Evolutionary conservation across 2,329 filamentous ascomycete species (phyloP).

Genomic region (Cercospora brassicicola): DNA sequence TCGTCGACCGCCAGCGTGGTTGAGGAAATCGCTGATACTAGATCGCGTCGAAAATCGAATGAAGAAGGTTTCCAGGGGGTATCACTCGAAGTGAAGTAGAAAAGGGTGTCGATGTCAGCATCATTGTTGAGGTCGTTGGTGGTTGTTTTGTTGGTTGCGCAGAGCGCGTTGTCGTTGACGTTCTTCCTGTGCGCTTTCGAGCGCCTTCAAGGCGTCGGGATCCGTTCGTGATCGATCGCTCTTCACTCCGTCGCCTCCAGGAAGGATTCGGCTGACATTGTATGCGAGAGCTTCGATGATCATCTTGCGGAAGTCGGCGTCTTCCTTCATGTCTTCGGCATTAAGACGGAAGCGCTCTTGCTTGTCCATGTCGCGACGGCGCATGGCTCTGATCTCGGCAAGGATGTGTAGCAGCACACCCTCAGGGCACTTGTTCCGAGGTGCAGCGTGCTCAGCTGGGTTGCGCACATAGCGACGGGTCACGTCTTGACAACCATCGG

Average conservation of each 20-base stretch:
- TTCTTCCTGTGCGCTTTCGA: slow-evolving; percentile 46
- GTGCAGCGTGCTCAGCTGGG: slow-evolving; percentile 65
- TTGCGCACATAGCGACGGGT: slow-evolving; percentile 71
- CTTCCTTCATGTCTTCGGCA: slow-evolving; percentile 75
- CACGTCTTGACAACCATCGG: slow-evolving; percentile 72
- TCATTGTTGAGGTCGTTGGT: slow-evolving; percentile 23
- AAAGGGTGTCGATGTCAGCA: not conserved
- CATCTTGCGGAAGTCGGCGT: slow-evolving; percentile 71
- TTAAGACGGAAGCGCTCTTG: slow-evolving; percentile 78
- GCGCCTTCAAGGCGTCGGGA: slow-evolving; percentile 50
- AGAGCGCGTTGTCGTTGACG: slow-evolving; percentile 25
- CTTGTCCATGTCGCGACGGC: slow-evolving; percentile 81
- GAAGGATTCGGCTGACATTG: slow-evolving; percentile 68
- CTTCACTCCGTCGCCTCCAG: slow-evolving; percentile 43
- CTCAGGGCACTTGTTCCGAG: slow-evolving; percentile 78
- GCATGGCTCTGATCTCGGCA: slow-evolving; percentile 83
- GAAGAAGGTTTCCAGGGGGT: not conserved
- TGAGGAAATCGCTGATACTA: slow-evolving; percentile 28
- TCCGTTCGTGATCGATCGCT: slow-evolving; percentile 39
- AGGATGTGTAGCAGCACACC: slow-evolving; percentile 88
- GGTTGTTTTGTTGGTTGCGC: slow-evolving; percentile 40
- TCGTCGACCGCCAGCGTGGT: slow-evolving; percentile 5
- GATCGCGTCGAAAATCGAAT: slow-evolving; percentile 26
- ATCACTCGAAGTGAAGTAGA: slow-evolving; percentile 11
- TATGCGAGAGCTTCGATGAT: slow-evolving; percentile 72